Percentiles rank a stretch among this genome's conserved stretches.
Conservation (phyloP, 2,329 filamentous ascomycete genomes). For the Pyrenophora tritici-repentis region DNA sequence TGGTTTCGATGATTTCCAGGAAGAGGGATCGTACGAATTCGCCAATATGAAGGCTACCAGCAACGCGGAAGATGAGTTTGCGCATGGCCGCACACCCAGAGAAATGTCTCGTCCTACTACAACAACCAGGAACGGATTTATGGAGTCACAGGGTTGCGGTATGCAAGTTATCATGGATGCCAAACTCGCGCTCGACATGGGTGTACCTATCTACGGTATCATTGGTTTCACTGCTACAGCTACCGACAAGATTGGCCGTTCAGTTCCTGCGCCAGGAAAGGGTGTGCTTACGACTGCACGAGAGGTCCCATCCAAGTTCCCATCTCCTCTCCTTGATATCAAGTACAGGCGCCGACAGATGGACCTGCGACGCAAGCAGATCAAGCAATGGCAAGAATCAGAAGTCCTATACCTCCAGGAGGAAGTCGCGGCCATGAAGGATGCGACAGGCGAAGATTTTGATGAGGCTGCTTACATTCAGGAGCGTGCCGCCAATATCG, state of each 20-base stretch:
- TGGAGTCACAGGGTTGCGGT: slow-evolving; percentile 99
- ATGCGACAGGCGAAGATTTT: slow-evolving; percentile 67
- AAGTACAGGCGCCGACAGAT: slow-evolving; percentile 96
- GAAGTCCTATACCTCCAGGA: slow-evolving; percentile 92
- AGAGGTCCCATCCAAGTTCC: slow-evolving; percentile 88
- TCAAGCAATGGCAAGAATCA: slow-evolving; percentile 95
- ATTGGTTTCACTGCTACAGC: slow-evolving; percentile 92
- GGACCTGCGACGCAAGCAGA: slow-evolving; percentile 89
- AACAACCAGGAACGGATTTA: slow-evolving; percentile 95
- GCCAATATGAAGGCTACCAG: slow-evolving; percentile 99
- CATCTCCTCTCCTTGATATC: slow-evolving; percentile 93
- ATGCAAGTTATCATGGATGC: slow-evolving; percentile 99
- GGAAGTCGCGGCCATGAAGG: slow-evolving; percentile 87
- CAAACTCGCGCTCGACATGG: slow-evolving; percentile 95
- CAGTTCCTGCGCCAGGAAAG: slow-evolving; percentile 92
- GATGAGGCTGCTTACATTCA: slow-evolving; percentile 83
- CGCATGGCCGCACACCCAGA: slow-evolving; percentile 88
- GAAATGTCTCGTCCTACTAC: slow-evolving; percentile 99
- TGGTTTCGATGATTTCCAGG: slow-evolving; percentile 98
- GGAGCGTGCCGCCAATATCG: slow-evolving; percentile 83
- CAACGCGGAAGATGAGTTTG: slow-evolving; percentile 96
- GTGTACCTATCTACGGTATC: slow-evolving; percentile 95
- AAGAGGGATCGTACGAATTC: slow-evolving; percentile 99
- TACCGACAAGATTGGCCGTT: slow-evolving; percentile 98
- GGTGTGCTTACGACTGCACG: slow-evolving; percentile 95